Evolutionary conservation across 805 yeast species (phyloP).

Genomic region (Komagataella ulmi): DNA sequence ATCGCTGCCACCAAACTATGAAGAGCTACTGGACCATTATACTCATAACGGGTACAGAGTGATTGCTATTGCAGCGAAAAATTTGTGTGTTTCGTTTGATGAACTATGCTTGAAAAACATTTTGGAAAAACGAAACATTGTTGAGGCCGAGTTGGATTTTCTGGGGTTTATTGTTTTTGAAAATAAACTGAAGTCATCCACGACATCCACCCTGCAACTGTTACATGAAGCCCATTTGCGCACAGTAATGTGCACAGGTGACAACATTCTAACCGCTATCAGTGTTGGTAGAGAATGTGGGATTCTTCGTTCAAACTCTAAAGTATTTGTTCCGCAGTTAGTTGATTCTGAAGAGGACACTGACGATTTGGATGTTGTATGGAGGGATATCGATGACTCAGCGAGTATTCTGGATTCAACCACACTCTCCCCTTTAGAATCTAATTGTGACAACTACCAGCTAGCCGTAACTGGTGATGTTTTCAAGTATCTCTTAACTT

Average conservation of each 20-base stretch:
- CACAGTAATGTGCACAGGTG: conserved; percentile 96
- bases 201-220: conserved; percentile 44
- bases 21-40: conserved; percentile 63
- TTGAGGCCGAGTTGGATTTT: conserved; percentile 60
- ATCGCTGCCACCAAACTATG: conserved; percentile 63
- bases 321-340: conserved; percentile 52
- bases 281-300: conserved; percentile 85
- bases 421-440: conserved; percentile 38
- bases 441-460: conserved; percentile 27
- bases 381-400: conserved; percentile 61
- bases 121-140: conserved; percentile 45
- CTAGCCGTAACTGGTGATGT: conserved; percentile 91
- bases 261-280: conserved; percentile 85
- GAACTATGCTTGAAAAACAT: conserved; percentile 19
- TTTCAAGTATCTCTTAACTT: conserved; percentile 63
- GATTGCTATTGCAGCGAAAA: conserved; percentile 66
- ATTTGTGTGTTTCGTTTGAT: conserved; percentile 20
- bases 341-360: conserved; percentile 28
- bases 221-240: conserved; percentile 61
- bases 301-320: conserved; percentile 30
- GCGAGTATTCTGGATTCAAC: conserved; percentile 43
- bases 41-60: conserved; percentile 94
- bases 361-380: conserved; percentile 26
- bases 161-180: conserved; percentile 88
- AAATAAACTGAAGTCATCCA: conserved; percentile 68